Conservation (phyloP, 257 asterid species). For the Salvia rosmarinus region DNA sequence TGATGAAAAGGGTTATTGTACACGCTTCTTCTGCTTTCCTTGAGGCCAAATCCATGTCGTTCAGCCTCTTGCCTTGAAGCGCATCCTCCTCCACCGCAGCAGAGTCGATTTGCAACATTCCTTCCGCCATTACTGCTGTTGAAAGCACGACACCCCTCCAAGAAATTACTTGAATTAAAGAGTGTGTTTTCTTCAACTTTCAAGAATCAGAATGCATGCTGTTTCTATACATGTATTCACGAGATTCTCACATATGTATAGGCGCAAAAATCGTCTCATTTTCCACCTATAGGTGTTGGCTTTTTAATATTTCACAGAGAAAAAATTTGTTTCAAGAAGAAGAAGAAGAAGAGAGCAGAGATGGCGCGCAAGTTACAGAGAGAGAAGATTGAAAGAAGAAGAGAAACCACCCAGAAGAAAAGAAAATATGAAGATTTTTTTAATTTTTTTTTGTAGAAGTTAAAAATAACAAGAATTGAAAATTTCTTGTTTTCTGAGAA, state of each 20-base stretch:
- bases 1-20: slow-evolving; percentile 37
- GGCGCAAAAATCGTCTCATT: background rate
- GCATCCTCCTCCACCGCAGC: slow-evolving; percentile 56
- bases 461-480: too few species aligned
- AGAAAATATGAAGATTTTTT: slow-evolving; percentile 15
- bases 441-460: too few species aligned
- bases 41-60: slow-evolving; percentile 73
- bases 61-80: slow-evolving; percentile 49
- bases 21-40: slow-evolving; percentile 82
- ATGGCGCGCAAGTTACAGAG: slow-evolving; percentile 42
- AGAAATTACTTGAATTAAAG: slow-evolving; percentile 34
- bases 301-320: background rate
- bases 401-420: slow-evolving; percentile 32
- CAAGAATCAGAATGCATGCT: slow-evolving; percentile 45
- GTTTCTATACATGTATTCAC: background rate
- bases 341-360: slow-evolving; percentile 33
- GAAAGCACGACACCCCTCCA: slow-evolving; percentile 34
- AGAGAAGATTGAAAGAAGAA: slow-evolving; percentile 36
- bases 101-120: slow-evolving; percentile 52
- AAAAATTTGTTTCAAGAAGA: slow-evolving; percentile 30
- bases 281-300: slow-evolving; percentile 14
- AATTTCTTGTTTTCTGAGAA: too few species aligned
- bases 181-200: slow-evolving; percentile 16
- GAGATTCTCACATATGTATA: background rate
- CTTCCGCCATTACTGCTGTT: slow-evolving; percentile 63